Percentiles rank a stretch among this genome's conserved stretches.
Conservation (phyloP, 139 green algal species). For the Diplosphaera chodatii region DNA sequence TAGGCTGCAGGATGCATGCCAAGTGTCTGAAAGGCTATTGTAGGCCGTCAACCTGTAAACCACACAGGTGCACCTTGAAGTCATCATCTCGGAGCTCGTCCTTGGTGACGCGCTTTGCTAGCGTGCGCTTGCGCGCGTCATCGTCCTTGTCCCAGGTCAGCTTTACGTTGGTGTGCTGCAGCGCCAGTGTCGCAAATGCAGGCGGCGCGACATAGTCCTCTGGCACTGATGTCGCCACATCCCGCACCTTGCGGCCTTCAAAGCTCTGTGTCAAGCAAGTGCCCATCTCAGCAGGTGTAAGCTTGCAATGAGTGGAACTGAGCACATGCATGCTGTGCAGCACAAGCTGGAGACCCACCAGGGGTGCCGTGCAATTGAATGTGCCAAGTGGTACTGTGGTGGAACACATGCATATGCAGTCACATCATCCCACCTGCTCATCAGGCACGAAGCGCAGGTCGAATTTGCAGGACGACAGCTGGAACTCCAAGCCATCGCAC, state of each 20-base stretch:
- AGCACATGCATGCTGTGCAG: too few relatives aligned
- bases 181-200: conserved; percentile 59
- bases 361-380: too few relatives aligned
- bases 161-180: conserved; percentile 87
- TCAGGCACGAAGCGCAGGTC: conserved; percentile 93
- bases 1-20: too few relatives aligned
- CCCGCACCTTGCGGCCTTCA: conserved; percentile 49
- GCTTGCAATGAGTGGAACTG: too few relatives aligned
- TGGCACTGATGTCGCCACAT: conserved; percentile 54
- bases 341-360: too few relatives aligned
- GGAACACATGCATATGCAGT: too few relatives aligned
- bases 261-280: conserved; percentile 42
- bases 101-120: conserved; percentile 55
- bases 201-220: conserved; percentile 68
- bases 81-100: conserved; percentile 86
- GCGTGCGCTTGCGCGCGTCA: conserved; percentile 44
- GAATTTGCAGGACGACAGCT: conserved; percentile 34
- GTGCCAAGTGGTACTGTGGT: too few relatives aligned
- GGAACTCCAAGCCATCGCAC: conserved; percentile 77
- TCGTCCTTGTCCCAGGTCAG: conserved; percentile 92
- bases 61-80: too few relatives aligned
- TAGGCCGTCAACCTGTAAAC: too few relatives aligned
- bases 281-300: too few relatives aligned
- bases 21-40: too few relatives aligned
- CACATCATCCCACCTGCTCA: conserved; percentile 38